Conservation (phyloP, 2,329 filamentous ascomycete species). For the Colletotrichum sojae region DNA sequence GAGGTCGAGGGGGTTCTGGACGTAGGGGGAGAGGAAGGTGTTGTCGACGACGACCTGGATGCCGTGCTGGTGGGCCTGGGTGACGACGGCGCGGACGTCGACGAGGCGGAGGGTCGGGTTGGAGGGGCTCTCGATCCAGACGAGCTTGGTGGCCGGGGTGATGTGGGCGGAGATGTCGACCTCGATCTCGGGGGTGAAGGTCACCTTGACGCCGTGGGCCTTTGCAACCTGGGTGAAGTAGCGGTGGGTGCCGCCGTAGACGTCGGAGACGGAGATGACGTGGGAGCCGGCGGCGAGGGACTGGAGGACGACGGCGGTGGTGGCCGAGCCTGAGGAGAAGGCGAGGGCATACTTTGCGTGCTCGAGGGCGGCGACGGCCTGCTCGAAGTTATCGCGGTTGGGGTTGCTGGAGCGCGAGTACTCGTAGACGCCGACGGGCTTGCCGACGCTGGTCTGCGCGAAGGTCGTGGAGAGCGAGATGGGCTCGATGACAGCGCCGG, state of each 20-base stretch:
- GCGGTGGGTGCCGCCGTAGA: constrained; percentile 97
- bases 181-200: constrained; percentile 94
- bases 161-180: constrained; percentile 89
- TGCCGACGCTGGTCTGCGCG: constrained; percentile 89
- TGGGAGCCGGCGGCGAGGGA: constrained; percentile 92
- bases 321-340: constrained; percentile 93
- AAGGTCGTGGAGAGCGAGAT: constrained; percentile 98
- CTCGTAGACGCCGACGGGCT: constrained; percentile 90
- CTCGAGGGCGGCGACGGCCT: constrained; percentile 91
- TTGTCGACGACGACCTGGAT: constrained; percentile 99
- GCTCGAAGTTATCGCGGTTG: constrained; percentile 95
- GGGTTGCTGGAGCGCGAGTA: constrained; percentile 96
- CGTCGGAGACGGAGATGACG: constrained; percentile 95
- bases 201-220: constrained; percentile 93
- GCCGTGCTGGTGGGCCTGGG: constrained; percentile 86
- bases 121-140: constrained; percentile 97
- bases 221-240: constrained; percentile 99
- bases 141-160: constrained; percentile 87
- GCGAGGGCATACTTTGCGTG: constrained; percentile 93
- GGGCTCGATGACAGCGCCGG: constrained; percentile 94
- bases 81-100: constrained; percentile 89
- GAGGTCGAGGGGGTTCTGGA: constrained; percentile 95
- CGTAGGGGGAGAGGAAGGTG: constrained; percentile 96
- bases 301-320: constrained; percentile 93
- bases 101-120: constrained; percentile 95